Percentiles rank a stretch among this genome's conserved stretches.
These are phyloP conservation scores for Candida adriatica DNA, from an alignment of 805 yeast genomes.

Conservation along the genomic window DNA sequence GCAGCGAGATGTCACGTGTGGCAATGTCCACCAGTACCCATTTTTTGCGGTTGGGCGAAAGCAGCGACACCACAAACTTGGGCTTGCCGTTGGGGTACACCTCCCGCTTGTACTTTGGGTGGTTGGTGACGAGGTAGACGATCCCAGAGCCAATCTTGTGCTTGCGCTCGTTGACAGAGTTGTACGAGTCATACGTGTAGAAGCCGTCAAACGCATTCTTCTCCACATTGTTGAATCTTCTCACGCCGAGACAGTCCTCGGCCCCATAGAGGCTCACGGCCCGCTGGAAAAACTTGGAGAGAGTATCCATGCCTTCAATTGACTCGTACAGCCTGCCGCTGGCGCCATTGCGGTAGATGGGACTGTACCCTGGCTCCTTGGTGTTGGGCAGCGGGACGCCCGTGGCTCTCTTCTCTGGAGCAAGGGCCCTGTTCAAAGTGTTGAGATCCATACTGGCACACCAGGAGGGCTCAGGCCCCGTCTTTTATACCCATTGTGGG, in stretches of 20 bases:
- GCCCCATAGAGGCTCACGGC: conserved; percentile 25
- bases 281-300: conserved; percentile 30
- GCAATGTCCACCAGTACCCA: conserved; percentile 67
- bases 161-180: conserved; percentile 27
- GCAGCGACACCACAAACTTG: conserved; percentile 45
- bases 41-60: conserved; percentile 49
- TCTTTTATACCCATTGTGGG: too few relatives aligned
- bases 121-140: conserved; percentile 21
- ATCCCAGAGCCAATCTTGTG: conserved; percentile 35
- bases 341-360: conserved; percentile 34
- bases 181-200: conserved; percentile 23
- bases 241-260: conserved; percentile 33
- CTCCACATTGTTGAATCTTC: conserved; percentile 17
- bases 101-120: conserved; percentile 8
- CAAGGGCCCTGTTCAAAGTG: conserved; percentile 2
- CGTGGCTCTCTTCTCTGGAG: conserved; percentile 1
- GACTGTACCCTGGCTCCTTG: conserved; percentile 35
- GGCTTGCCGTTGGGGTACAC: conserved; percentile 13
- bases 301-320: conserved; percentile 29
- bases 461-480: too few relatives aligned
- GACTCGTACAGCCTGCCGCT: conserved; percentile 18
- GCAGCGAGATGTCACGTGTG: conserved; percentile 43
- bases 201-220: conserved; percentile 17
- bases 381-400: conserved; percentile 29
- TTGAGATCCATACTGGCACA: too few relatives aligned